Conservation (phyloP, 495 filamentous ascomycete species). For the Penicillium steckii region DNA sequence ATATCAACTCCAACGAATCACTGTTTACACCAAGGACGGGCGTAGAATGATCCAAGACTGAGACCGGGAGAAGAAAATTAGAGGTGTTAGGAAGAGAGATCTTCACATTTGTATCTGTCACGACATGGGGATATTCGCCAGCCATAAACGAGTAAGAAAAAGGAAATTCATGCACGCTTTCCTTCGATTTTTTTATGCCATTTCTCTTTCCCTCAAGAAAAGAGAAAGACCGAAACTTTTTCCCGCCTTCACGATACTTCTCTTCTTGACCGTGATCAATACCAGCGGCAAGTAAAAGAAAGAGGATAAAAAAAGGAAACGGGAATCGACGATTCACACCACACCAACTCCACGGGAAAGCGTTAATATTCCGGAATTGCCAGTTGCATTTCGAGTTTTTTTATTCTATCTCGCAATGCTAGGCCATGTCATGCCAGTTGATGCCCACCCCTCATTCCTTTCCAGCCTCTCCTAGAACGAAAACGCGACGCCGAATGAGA, state of each 20-base stretch:
- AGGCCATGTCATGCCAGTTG: slow-evolving; percentile 44
- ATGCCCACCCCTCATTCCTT: slow-evolving; percentile 32
- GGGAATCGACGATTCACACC: slow-evolving; percentile 27
- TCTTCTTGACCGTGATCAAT: not conserved
- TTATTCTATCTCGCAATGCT: slow-evolving; percentile 39
- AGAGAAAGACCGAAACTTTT: slow-evolving; percentile 23
- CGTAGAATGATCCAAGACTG: slow-evolving; percentile 4
- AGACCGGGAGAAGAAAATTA: slow-evolving; percentile 15
- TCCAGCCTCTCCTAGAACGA: slow-evolving; percentile 46
- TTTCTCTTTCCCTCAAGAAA: slow-evolving; percentile 19
- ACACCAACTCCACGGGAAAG: slow-evolving; percentile 45
- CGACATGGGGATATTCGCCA: slow-evolving; percentile 46
- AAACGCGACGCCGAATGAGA: slow-evolving; percentile 42
- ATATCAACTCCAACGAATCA: not conserved
- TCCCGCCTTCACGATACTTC: slow-evolving; percentile 11
- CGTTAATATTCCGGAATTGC: slow-evolving; percentile 40
- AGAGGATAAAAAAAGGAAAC: slow-evolving; percentile 28
- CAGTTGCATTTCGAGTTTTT: slow-evolving; percentile 39
- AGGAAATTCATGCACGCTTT: slow-evolving; percentile 47
- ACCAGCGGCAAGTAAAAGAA: slow-evolving; percentile 12
- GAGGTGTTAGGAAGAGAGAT: slow-evolving; percentile 33
- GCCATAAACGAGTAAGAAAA: slow-evolving; percentile 42
- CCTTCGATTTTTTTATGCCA: slow-evolving; percentile 35
- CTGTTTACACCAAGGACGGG: not conserved
- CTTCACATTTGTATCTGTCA: slow-evolving; percentile 44